Base-by-base conservation (phyloP, 2,329 filamentous ascomycete genomes). In the Botryotinia calthae region DNA sequence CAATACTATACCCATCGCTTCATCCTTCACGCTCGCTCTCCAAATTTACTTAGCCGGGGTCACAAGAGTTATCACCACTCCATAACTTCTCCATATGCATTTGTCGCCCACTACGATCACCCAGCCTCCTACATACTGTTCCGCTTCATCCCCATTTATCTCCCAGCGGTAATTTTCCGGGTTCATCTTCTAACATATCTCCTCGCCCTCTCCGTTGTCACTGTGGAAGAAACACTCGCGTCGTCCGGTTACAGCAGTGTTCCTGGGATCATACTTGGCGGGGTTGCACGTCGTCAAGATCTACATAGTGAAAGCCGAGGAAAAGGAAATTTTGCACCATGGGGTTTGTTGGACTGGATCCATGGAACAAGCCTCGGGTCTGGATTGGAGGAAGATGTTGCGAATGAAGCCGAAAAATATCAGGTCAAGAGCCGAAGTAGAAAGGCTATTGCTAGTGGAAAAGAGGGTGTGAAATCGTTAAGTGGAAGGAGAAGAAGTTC, bases 1-100 rank as follows among this genome's bases (percentile, higher is more conserved):
- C 88, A 90, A 73, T 97, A 97, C 81, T 87, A 89, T 77, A 85
- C 93, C 76, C 94, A 97, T 82, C 90, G 92, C 69, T 87, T 87
- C 79, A 73, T 91, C 40, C 86, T 97, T 14, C 94, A 97, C 82
- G 61, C 80, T 76, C 37, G 82, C 79, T 77, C 81, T 0, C 77
- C 79, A 25, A 78, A 73, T 44, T 80, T 78, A 42, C 73, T 87
- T 37, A 83, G 84, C 12, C 80, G 76, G 9, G 81, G 86, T 68
- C 84, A 88, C 79, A 74, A 78, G 65, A 68, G 77, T 70, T 86
- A 84, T 79, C 83, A 83, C 78, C 89, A 93, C 82, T 81, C 84
- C 65, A 83, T 87, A 72, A 80, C 81, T 37, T 84, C 87, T 2
- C 88, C 90, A 0, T 91, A 88, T 81, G 87, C 89, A 40, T 85